Conservation (phyloP, 768 basidiomycete genomes). For the Termitomyces sp. region DNA sequence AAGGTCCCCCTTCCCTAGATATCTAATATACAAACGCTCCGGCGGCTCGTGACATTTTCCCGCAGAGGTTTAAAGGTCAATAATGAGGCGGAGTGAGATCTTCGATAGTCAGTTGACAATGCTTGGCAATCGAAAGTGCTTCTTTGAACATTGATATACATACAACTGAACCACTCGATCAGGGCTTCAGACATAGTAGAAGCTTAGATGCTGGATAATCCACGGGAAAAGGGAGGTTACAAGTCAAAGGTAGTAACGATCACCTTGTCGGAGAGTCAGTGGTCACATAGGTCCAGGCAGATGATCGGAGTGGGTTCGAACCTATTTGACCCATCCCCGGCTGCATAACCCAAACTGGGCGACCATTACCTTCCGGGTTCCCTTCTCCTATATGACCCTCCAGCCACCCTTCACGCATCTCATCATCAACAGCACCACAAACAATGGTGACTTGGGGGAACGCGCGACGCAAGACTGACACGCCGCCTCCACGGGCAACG, state of each 20-base stretch:
- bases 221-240: background rate
- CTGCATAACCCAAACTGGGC: slow-evolving; percentile 77
- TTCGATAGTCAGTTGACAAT: background rate
- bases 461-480: slow-evolving; percentile 70
- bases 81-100: background rate
- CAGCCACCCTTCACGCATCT: slow-evolving; percentile 70
- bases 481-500: slow-evolving; percentile 75
- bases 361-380: slow-evolving; percentile 41
- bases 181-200: slow-evolving; percentile 7
- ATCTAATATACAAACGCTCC: background rate
- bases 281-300: background rate
- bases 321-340: slow-evolving; percentile 91
- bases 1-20: background rate
- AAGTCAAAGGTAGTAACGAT: slow-evolving; percentile 33
- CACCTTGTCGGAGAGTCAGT: slow-evolving; percentile 20
- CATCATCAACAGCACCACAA: slow-evolving; percentile 77
- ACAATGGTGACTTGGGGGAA: slow-evolving; percentile 86
- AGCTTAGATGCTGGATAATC: background rate
- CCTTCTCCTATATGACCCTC: slow-evolving; percentile 48
- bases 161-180: slow-evolving; percentile 6
- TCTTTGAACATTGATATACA: background rate
- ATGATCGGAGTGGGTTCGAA: background rate
- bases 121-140: background rate
- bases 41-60: background rate
- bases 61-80: background rate